Conservation (phyloP, 768 basidiomycete genomes). For the Kockovaella imperatae region DNA sequence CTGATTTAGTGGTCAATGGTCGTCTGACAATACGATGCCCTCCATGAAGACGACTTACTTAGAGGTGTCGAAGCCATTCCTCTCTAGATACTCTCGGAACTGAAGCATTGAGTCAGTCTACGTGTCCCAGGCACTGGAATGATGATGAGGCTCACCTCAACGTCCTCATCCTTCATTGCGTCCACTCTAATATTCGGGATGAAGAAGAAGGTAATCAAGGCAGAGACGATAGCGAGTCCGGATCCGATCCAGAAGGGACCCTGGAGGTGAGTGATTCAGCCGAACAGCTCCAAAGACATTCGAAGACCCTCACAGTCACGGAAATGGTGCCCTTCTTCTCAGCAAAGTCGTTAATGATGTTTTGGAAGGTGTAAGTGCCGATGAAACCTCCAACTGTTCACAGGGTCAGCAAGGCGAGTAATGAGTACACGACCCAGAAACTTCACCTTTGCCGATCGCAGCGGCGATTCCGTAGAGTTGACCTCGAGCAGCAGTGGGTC, state of each 20-base stretch:
- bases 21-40: no score
- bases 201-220: slow-evolving; percentile 62
- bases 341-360: slow-evolving; percentile 34
- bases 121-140: neutral
- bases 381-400: slow-evolving; percentile 35
- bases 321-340: slow-evolving; percentile 52
- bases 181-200: slow-evolving; percentile 67
- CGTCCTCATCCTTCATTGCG: slow-evolving; percentile 72
- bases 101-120: neutral
- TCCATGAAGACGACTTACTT: slow-evolving; percentile 21
- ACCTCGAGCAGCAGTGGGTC: slow-evolving; percentile 57
- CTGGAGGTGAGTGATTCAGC: neutral
- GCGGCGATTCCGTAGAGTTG: slow-evolving; percentile 74
- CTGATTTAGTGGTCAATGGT: no score
- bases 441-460: slow-evolving; percentile 54
- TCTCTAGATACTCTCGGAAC: slow-evolving; percentile 75
- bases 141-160: slow-evolving; percentile 48
- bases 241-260: slow-evolving; percentile 32
- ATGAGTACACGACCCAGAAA: slow-evolving; percentile 21
- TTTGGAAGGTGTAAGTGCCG: slow-evolving; percentile 42
- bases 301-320: slow-evolving; percentile 72
- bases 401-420: slow-evolving; percentile 1
- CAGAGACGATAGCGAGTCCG: slow-evolving; percentile 70
- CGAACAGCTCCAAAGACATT: neutral
- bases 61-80: slow-evolving; percentile 68